Conservation (phyloP, 805 yeast species). For the Saccharomyces jurei region DNA sequence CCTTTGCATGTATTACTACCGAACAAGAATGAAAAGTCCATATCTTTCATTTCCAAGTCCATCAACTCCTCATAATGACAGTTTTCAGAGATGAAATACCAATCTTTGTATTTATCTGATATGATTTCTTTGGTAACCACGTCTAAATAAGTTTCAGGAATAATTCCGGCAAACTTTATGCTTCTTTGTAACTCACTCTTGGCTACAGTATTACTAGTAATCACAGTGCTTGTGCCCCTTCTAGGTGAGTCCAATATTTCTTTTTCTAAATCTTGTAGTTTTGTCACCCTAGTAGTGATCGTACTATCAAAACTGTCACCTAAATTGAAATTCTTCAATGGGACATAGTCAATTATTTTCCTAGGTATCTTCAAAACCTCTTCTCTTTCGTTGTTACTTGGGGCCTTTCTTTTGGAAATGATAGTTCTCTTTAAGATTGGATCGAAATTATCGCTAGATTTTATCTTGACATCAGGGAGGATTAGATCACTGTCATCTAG, state of each 20-base stretch:
- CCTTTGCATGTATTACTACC: neutral
- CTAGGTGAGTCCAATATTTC: conserved; percentile 1
- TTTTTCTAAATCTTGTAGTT: conserved; percentile 2
- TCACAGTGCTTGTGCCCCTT: neutral
- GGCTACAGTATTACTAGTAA: neutral
- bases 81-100: conserved; percentile 20
- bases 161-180: conserved; percentile 2
- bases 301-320: conserved; percentile 17
- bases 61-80: conserved; percentile 6
- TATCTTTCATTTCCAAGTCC: neutral
- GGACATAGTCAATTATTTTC: neutral
- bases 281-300: conserved; percentile 4
- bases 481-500: neutral
- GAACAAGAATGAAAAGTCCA: neutral
- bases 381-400: neutral
- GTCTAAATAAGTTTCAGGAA: conserved; percentile 11
- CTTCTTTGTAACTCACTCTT: neutral
- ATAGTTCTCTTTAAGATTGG: neutral
- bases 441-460: neutral
- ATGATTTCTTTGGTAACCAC: conserved; percentile 14
- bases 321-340: conserved; percentile 14
- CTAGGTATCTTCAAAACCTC: neutral
- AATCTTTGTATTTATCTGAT: conserved; percentile 20
- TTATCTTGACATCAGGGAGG: neutral
- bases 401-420: neutral